A percentile compares a stretch with the other conserved stretches of the same genome.
phyloP scores from a whole-genome alignment of 768 basidiomycete species.

The Coprinellus micaceus region DNA sequence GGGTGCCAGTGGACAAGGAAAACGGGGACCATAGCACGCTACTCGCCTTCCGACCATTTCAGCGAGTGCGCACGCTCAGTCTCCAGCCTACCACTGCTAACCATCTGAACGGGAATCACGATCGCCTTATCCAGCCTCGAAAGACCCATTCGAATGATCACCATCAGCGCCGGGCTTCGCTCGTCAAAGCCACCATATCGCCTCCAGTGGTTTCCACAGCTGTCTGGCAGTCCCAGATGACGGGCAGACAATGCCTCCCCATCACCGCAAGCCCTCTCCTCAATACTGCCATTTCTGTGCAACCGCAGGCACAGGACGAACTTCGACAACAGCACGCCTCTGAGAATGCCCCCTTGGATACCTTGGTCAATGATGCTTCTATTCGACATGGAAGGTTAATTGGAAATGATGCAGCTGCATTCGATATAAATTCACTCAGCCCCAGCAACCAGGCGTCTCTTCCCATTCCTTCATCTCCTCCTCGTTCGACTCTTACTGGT shows the following conservation, averaged over 20 bases:
- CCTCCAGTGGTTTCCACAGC: slow-evolving; percentile 19
- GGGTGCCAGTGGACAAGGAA: background rate
- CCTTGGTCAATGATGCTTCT: slow-evolving; percentile 4
- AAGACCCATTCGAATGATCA: no score
- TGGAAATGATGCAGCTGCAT: background rate
- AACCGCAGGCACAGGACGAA: background rate
- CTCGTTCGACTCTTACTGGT: background rate
- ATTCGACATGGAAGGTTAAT: background rate
- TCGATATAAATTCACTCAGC: background rate
- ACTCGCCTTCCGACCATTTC: no score
- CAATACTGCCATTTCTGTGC: slow-evolving; percentile 9
- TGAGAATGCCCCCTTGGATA: background rate
- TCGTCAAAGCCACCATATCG: slow-evolving; percentile 21
- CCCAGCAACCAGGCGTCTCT: background rate
- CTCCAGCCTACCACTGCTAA: no score
- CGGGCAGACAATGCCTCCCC: slow-evolving; percentile 10
- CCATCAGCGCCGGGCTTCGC: no score
- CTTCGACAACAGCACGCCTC: background rate
- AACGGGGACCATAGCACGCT: background rate
- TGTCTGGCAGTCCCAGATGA: slow-evolving; percentile 13
- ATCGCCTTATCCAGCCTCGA: no score
- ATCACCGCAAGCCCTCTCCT: slow-evolving; percentile 11
- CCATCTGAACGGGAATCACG: no score
- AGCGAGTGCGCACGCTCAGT: no score
- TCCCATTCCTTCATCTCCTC: background rate